Evolutionary conservation across 2,329 filamentous ascomycete genomes (phyloP), one percentile per base, ranked within the genome.

Genomic region (Lomentospora prolificans): DNA sequence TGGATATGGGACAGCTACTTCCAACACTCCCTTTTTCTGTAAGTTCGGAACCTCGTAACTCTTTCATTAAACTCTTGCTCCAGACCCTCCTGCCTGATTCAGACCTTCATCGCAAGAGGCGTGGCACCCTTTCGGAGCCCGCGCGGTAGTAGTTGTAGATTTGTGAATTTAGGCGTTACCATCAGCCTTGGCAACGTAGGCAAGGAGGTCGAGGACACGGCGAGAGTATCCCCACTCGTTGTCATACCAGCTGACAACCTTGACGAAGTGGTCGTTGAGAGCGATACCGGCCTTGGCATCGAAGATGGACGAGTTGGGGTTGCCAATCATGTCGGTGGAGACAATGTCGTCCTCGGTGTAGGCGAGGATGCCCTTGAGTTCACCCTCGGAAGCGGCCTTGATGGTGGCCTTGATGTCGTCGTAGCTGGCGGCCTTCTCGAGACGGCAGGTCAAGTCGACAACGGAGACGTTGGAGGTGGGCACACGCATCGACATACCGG

Each of bases 191-290:
- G 87, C 79, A 67, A 91, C 81, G 80, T 90, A 87, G 75, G 80
- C 78, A 72, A 83, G 71, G 67, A 94, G 87, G 77, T 94, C 88
- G 65, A 91, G 78, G 68, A 91, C 88, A 84, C 88, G 94, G 80
- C 91, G 91, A 75, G 89, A 95, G 87, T 99, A 97, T 70, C 91
- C 94, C 90, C 91, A 96, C 85, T 97, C 92, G 83, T 97, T 97
- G 83, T 96, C 90, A 79, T 96, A 96, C 94, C 92, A 97, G 68
- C 86, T 86, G 73, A 96, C 87, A 61, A 99, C 84, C 88, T 99
- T 99, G 83, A 96, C 85, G 75, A 97, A 97, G 86, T 96, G 91
- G 70, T 90, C 77, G 85, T 97, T 99, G 67, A 99, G 87, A 64
- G 91, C 88, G 77, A 99, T 97, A 83, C 94, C 94, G 60, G 94